Evolutionary conservation across 129 eudicot genomes (phyloP), one percentile per base, ranked within the genome.

Genomic region (Arctium lappa): DNA sequence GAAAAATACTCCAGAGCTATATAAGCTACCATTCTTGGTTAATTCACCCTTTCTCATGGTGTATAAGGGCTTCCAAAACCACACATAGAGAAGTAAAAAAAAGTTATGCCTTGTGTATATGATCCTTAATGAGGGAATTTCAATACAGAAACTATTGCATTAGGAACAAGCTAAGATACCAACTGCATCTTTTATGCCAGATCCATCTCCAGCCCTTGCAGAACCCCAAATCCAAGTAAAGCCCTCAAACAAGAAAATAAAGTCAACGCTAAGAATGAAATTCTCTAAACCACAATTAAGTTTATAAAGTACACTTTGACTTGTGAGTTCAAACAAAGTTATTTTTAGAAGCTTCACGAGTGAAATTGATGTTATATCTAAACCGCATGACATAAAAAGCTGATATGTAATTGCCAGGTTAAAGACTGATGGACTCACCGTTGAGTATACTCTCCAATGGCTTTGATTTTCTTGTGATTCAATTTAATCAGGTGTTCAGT

Each of bases 401-500:
- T 10, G 1, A 50, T 11, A 70, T 18, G 5, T 16, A 72, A 16
- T 37, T 44, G 75, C 2, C 36, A 44, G 22, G 22, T 38, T 79
- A 74, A 44, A 56, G 16, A 31, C 69, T 32, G 39, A 42, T 56
- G 69, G 27, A 82, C 97, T 89, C 87, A 94, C 98, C 72, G 98
- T 95, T 84, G 98, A 95, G 46, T 97, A 95, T 68, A 95, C 98
- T 86, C 98, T 88, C 98, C 98, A 95, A 16, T 92, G 91, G 86
- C 98, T 92, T 84, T 92, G 94, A 16, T 88, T 92, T 84, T 95
- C 94, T 83, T 92, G 90, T 46, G 86, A 76, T 81, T 86, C 86
- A 42, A 92, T 90, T 70, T 97, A 93, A 74, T 89, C 97, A 48
- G 81, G 78, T 69, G 97, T 92, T 83, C 93, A 86, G 53, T 88